phyloP scores from a whole-genome alignment of 2,329 filamentous ascomycete genomes.

The Sclerotinia borealis region DNA sequence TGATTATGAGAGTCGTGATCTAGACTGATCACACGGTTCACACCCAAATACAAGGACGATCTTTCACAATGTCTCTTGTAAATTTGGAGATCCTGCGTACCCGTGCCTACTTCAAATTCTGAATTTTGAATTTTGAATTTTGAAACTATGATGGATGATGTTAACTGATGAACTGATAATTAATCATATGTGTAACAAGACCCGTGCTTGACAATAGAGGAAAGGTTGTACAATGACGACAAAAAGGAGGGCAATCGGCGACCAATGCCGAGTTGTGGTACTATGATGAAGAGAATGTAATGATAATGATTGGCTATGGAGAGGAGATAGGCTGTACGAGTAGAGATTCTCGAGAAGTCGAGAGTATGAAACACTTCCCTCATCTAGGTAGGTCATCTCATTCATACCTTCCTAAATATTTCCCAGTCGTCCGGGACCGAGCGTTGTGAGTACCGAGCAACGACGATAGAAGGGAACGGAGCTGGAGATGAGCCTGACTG shows the following conservation, averaged over 20 bases:
- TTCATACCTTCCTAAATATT: no score
- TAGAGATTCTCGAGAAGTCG: no score
- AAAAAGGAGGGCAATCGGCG: slow-evolving; percentile 5
- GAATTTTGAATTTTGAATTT: no score
- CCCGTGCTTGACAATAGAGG: not conserved
- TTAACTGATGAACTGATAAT: no score
- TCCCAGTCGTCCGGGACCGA: not conserved
- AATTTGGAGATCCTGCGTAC: not conserved
- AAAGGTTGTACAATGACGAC: slow-evolving; percentile 2
- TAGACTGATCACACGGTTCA: not conserved
- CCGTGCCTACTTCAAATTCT: no score
- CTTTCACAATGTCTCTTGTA: not conserved
- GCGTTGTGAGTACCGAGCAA: slow-evolving; percentile 3
- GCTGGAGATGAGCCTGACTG: not conserved
- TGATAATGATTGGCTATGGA: no score
- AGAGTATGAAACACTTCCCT: no score
- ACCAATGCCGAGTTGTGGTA: not conserved
- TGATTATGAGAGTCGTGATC: not conserved
- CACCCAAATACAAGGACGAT: no score
- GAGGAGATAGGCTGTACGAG: no score
- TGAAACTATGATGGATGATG: not conserved
- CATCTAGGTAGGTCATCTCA: no score
- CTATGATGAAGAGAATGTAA: no score
- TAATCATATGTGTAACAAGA: not conserved
- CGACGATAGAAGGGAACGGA: not conserved